Base-by-base conservation (phyloP, 139 green algal genomes). In the Chlorella sp. region DNA sequence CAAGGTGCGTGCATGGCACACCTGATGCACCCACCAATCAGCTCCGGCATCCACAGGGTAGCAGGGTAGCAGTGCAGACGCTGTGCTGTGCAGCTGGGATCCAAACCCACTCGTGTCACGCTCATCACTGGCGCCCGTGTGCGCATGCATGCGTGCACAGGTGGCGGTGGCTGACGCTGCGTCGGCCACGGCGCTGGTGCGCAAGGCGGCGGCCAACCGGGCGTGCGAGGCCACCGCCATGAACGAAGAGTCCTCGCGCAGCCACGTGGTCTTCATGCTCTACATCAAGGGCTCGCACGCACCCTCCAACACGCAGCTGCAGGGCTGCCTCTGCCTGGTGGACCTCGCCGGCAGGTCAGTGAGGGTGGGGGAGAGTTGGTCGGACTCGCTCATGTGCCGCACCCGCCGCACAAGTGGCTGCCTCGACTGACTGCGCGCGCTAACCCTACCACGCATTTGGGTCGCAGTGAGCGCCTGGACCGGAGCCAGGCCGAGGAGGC, bases 201-300 rank as follows among this genome's bases (percentile, higher is more conserved):
- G 76, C 35, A 77, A 84, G 2, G 93, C 93, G 0, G 76, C 76
- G 2, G 76, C 83, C 2, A 85, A 86, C 0, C 81, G 94, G 0
- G 87, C 86, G 0, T 87, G 89, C 3, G 92, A 94, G 76, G 77
- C 88, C 14, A 98, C 94, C 0, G 89, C 91, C 33, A 99, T 99
- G 93, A 99, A 99, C 68, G 86, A 89, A 1, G 63, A 72, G 14
- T 96, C 88, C 5, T 95, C 87, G 29, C 87, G 95, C 67, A 92
- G 80, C 62, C 95, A 99, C 83, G 88, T 76, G 27, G 86, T 98
- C 5, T 98, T 99, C 86, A 98, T 97, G 84, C 85, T 98, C 30
- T 91, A 95, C 88, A 96, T 97, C 82, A 89, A 75, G 23, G 93
- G 92, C 30, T 72, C 34, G 17, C 89, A 98, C 75, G 82, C 85